Evolutionary conservation across 352 stramenopile species (phyloP), one percentile per base, ranked within the genome.

Genomic region (Phytophthora pistaciae): DNA sequence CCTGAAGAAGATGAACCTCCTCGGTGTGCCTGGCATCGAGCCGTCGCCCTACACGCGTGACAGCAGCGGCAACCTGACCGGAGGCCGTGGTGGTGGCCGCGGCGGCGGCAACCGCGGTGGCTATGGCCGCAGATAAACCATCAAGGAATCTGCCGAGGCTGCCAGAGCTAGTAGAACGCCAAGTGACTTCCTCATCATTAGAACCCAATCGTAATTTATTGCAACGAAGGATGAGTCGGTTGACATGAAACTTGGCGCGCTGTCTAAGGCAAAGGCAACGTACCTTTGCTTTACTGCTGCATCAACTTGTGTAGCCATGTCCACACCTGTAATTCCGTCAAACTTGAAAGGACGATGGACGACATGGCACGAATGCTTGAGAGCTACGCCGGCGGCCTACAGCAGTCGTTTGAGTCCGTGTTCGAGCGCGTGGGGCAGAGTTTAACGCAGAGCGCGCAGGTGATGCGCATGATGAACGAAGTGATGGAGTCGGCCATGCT

Each of bases 401-500:
- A 92, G 72, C 77, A 90, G 69, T 94, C 87, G 53, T 93, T 94
- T 60, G 84, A 79, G 49, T 80, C 75, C 9, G 85, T 92, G 11
- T 90, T 92, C 38, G 79, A 92, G 58, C 84, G 85, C 46, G 81
- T 94, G 50, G 85, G 80, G 11, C 64, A 91, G 63, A 93, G 85
- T 36, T 76, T 94, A 27, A 74, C 72, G 38, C 85, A 92, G 63
- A 94, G 85, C 29, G 79, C 76, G 49, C 75, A 91, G 60, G 77
- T 92, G 67, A 93, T 94, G 87, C 80, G 80, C 49, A 91, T 94
- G 82, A 94, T 94, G 87, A 94, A 94, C 70, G 76, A 82, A 18
- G 86, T 93, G 70, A 93, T 94, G 87, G 87, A 94, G 75, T 72
- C 82, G 3, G 83, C 85, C 57, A 72, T 94, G 79, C 54, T 94